A percentile compares a stretch with the other conserved stretches of the same genome.
phyloP scores from a whole-genome alignment of 257 asterid genomes.

The Solanum corneliomulleri region DNA sequence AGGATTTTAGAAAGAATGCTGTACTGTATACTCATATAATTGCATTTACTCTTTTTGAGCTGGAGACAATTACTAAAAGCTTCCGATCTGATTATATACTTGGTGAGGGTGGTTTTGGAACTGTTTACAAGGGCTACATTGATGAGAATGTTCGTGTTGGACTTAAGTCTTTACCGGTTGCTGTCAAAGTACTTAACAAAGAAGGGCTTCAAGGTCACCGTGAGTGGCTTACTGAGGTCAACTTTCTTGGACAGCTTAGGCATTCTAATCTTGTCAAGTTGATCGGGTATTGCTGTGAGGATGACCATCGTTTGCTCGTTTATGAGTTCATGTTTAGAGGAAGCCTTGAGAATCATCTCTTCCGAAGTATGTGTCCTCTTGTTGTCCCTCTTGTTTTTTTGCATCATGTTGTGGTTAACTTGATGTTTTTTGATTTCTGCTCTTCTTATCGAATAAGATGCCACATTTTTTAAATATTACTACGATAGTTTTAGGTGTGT shows the following conservation, averaged over 20 bases:
- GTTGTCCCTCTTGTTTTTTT: conserved; percentile 10
- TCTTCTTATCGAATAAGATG: background rate
- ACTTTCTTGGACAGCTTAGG: conserved; percentile 93
- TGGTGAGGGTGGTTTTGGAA: conserved; percentile 98
- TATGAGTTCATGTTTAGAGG: conserved; percentile 98
- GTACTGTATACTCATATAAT: conserved; percentile 77
- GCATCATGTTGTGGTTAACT: background rate
- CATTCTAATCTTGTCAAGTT: conserved; percentile 94
- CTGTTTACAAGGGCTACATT: conserved; percentile 95
- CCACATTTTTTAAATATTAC: background rate
- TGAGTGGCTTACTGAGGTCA: conserved; percentile 98
- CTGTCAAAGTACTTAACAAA: conserved; percentile 95
- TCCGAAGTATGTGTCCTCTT: conserved; percentile 68
- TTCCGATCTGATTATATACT: conserved; percentile 98
- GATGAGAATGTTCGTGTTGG: conserved; percentile 97
- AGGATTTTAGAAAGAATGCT: conserved; percentile 65
- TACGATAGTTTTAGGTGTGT: background rate
- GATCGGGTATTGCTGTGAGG: conserved; percentile 99
- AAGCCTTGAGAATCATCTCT: conserved; percentile 95
- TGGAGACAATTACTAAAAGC: conserved; percentile 93
- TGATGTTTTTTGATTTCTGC: background rate
- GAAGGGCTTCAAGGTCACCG: conserved; percentile 99
- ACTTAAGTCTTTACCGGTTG: conserved; percentile 90
- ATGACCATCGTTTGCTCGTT: conserved; percentile 90
- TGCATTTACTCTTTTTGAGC: conserved; percentile 87